phyloP scores from a whole-genome alignment of 2,329 filamentous ascomycete species.

The Sclerotinia borealis region DNA sequence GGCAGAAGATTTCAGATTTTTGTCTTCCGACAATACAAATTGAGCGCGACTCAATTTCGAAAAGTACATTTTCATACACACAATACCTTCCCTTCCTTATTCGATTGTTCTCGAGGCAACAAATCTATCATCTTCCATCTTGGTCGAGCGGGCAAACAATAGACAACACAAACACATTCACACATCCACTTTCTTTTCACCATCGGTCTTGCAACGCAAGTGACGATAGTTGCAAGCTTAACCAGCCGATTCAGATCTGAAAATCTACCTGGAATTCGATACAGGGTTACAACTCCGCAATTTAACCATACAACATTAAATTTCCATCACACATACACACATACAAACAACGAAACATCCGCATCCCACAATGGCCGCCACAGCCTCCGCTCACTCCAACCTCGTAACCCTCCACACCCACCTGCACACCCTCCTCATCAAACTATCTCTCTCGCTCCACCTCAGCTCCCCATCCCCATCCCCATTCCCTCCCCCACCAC shows the following conservation, averaged over 20 bases:
- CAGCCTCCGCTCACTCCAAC: neutral
- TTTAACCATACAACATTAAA: neutral
- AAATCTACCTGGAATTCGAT: neutral
- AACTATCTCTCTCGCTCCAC: neutral
- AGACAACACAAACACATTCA: neutral
- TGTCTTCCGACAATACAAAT: neutral
- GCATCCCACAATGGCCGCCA: neutral
- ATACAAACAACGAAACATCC: neutral
- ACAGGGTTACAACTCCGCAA: neutral
- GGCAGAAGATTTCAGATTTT: neutral
- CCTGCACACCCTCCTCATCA: neutral
- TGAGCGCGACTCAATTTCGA: neutral
- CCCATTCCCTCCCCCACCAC: neutral
- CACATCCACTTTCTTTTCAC: neutral
- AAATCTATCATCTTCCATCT: neutral
- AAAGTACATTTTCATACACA: neutral
- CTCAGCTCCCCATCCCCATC: neutral
- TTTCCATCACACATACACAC: neutral
- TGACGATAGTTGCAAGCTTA: neutral
- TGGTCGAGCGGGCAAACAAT: neutral
- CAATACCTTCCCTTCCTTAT: neutral
- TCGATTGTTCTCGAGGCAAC: neutral
- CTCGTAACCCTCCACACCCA: neutral
- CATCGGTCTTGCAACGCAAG: neutral
- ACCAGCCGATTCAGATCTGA: neutral